A percentile compares a stretch with the other conserved stretches of the same genome.
Conservation (phyloP, 371 early-diverging fungal species). For the Syncephalis plumigaleata region DNA sequence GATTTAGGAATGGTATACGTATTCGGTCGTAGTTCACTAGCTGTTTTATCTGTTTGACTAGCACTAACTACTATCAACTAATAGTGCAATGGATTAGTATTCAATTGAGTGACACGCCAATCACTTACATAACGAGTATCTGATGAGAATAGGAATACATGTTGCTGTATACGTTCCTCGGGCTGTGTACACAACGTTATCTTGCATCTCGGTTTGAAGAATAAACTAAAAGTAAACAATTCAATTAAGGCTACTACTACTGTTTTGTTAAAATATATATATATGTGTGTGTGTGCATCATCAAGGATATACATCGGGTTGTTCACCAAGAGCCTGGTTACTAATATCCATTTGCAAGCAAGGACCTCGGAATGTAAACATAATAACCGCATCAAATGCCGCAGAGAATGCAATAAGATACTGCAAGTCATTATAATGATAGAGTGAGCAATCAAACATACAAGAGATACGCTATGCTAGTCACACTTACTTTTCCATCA, state of each 20-base stretch:
- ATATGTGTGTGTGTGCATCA: no score
- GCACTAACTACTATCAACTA: no score
- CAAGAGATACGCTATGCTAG: background rate
- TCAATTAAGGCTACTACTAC: no score
- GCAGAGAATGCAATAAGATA: conserved; percentile 5
- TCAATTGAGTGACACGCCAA: background rate
- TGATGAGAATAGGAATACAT: background rate
- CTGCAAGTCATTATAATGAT: background rate
- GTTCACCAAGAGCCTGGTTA: background rate
- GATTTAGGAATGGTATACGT: no score
- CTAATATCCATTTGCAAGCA: background rate
- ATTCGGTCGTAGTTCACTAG: background rate
- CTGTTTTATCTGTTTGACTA: background rate
- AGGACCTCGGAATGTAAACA: conserved; percentile 2
- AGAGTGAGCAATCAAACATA: background rate
- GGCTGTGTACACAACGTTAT: no score
- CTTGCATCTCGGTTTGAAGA: no score
- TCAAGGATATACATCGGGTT: no score
- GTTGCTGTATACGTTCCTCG: background rate
- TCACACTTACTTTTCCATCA: conserved; percentile 5
- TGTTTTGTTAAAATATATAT: no score
- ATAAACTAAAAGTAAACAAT: no score
- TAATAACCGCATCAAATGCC: background rate
- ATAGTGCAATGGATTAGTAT: no score
- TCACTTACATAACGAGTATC: background rate